Evolutionary conservation across 257 asterid species (phyloP).

Genomic region (Echium plantagineum): DNA sequence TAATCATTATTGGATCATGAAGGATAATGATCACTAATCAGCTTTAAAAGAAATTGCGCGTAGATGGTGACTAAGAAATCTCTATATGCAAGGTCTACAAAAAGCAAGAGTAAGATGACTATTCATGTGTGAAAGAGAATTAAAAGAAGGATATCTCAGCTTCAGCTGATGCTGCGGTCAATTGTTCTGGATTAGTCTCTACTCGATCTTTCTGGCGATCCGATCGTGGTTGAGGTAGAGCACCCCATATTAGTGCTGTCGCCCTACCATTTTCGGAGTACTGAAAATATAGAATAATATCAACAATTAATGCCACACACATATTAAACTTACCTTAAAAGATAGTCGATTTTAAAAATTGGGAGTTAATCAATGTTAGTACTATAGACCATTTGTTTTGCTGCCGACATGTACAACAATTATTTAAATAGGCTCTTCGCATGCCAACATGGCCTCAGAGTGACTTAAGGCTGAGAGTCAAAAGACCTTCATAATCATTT

Average conservation of each 20-base stretch:
- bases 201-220: conserved; percentile 95
- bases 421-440: too few species aligned
- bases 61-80: neutral
- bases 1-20: neutral
- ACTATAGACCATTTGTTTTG: too few species aligned
- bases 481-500: too few species aligned
- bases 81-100: neutral
- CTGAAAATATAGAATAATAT: conserved; percentile 46
- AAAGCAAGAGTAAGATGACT: neutral
- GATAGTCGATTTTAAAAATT: neutral
- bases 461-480: too few species aligned
- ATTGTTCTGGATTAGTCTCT: conserved; percentile 98
- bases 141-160: conserved; percentile 90
- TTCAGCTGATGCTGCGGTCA: conserved; percentile 91
- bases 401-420: too few species aligned
- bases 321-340: too few species aligned
- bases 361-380: too few species aligned
- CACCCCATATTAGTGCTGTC: conserved; percentile 92
- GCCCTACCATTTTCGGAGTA: conserved; percentile 57
- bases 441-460: too few species aligned
- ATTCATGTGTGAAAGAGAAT: conserved; percentile 9
- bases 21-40: too few species aligned
- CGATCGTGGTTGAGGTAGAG: conserved; percentile 95
- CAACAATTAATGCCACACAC: neutral
- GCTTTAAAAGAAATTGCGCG: too few species aligned